phyloP scores from a whole-genome alignment of 768 basidiomycete genomes.

The Amanita rubescens region DNA sequence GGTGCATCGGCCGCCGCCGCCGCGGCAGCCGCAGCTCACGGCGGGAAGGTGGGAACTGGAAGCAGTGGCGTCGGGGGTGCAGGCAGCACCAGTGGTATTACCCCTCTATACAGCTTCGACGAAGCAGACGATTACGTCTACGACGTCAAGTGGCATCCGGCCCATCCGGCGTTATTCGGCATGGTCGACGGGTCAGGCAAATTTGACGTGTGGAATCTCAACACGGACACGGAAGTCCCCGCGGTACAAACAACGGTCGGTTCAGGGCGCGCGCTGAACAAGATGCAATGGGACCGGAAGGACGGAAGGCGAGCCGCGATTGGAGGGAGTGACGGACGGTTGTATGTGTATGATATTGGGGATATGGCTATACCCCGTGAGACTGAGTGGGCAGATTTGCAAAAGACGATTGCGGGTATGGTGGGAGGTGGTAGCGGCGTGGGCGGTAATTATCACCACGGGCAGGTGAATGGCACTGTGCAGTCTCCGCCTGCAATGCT shows the following conservation, averaged over 20 bases:
- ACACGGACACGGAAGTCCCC: conserved; percentile 94
- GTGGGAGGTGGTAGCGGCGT: conserved; percentile 33
- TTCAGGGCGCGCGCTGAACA: conserved; percentile 83
- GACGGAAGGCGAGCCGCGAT: conserved; percentile 87
- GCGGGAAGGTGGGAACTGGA: conserved; percentile 8
- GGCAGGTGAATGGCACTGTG: conserved; percentile 34
- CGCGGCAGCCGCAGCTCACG: conserved; percentile 43
- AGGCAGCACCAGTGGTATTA: conserved; percentile 23
- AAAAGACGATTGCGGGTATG: conserved; percentile 76
- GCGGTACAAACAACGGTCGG: conserved; percentile 81
- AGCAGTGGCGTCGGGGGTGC: neutral
- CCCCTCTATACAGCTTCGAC: conserved; percentile 89
- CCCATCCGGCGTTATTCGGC: conserved; percentile 91
- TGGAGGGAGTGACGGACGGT: conserved; percentile 85
- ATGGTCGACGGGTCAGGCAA: conserved; percentile 91
- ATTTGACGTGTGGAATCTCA: conserved; percentile 97
- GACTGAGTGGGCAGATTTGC: conserved; percentile 89
- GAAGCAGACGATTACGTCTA: conserved; percentile 99
- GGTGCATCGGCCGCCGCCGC: conserved; percentile 63
- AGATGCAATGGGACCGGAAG: conserved; percentile 90
- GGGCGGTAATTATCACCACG: neutral
- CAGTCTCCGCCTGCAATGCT: conserved; percentile 13
- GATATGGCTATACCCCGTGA: conserved; percentile 86
- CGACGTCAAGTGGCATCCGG: conserved; percentile 97
- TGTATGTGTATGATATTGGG: conserved; percentile 94